A percentile compares a stretch with the other conserved stretches of the same genome.
These are phyloP conservation scores for Candida patagonica DNA, from an alignment of 805 yeast species.

Conservation along the genomic window DNA sequence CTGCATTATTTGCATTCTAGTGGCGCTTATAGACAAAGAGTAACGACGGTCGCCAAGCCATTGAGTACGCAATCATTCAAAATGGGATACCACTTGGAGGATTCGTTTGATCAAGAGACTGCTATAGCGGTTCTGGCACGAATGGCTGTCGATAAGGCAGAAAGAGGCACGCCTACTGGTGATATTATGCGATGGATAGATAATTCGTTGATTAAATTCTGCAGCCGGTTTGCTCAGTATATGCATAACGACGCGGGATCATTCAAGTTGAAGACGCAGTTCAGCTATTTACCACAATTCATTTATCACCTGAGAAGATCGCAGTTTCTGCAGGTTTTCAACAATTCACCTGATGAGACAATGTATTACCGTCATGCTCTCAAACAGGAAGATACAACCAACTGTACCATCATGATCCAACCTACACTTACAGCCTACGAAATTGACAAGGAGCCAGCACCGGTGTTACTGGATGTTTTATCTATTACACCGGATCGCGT, in stretches of 20 bases:
- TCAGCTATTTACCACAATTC: conserved; percentile 86
- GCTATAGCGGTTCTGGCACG: conserved; percentile 86
- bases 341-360: conserved; percentile 95
- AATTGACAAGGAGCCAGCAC: conserved; percentile 67
- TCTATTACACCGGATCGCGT: conserved; percentile 80
- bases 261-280: conserved; percentile 68
- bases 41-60: conserved; percentile 62
- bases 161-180: conserved; percentile 68
- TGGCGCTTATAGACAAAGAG: conserved; percentile 75
- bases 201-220: conserved; percentile 68
- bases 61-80: conserved; percentile 27
- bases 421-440: conserved; percentile 82
- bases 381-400: conserved; percentile 77
- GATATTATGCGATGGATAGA: conserved; percentile 90
- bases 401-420: conserved; percentile 91
- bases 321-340: conserved; percentile 85
- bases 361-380: conserved; percentile 87
- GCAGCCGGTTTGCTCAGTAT: conserved; percentile 82
- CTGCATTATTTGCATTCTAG: conserved; percentile 85
- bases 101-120: conserved; percentile 90
- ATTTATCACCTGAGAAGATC: conserved; percentile 88
- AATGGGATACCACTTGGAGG: conserved; percentile 35
- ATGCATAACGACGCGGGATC: conserved; percentile 70
- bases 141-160: conserved; percentile 67
- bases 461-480: conserved; percentile 81